Conservation (phyloP, 192 early-diverging fungal genomes). For the Lobosporangium transversale region DNA sequence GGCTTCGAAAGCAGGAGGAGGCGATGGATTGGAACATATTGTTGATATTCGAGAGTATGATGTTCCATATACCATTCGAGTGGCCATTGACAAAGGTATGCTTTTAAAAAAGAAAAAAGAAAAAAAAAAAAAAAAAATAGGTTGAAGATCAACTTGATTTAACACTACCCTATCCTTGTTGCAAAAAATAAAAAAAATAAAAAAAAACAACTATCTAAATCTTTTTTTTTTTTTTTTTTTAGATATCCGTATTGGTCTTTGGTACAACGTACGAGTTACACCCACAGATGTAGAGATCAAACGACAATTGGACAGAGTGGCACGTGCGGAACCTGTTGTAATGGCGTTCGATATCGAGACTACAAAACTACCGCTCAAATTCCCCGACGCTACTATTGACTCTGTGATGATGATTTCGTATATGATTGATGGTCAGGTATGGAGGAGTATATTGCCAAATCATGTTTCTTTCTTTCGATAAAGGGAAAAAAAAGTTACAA, state of each 20-base stretch:
- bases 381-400: constrained; percentile 91
- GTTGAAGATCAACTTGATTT: too few relatives aligned
- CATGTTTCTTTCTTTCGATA: too few relatives aligned
- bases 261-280: constrained; percentile 86
- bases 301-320: constrained; percentile 81
- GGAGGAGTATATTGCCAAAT: too few relatives aligned
- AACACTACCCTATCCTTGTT: too few relatives aligned
- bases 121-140: too few relatives aligned
- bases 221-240: background rate
- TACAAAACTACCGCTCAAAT: constrained; percentile 96
- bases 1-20: constrained; percentile 47
- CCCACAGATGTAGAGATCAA: constrained; percentile 63
- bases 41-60: constrained; percentile 96
- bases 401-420: constrained; percentile 99
- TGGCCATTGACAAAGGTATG: constrained; percentile 89
- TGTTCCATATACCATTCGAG: constrained; percentile 94
- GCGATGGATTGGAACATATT: constrained; percentile 75
- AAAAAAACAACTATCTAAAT: background rate
- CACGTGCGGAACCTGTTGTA: constrained; percentile 94
- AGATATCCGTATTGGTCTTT: constrained; percentile 94
- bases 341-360: constrained; percentile 99
- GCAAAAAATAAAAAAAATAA: background rate
- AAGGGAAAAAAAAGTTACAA: too few relatives aligned
- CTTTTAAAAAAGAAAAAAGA: too few relatives aligned
- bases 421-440: constrained; percentile 97